Percentiles rank a stretch among this genome's conserved stretches.
phyloP scores from a whole-genome alignment of 2,329 filamentous ascomycete species.

The Eutypella sp. region DNA sequence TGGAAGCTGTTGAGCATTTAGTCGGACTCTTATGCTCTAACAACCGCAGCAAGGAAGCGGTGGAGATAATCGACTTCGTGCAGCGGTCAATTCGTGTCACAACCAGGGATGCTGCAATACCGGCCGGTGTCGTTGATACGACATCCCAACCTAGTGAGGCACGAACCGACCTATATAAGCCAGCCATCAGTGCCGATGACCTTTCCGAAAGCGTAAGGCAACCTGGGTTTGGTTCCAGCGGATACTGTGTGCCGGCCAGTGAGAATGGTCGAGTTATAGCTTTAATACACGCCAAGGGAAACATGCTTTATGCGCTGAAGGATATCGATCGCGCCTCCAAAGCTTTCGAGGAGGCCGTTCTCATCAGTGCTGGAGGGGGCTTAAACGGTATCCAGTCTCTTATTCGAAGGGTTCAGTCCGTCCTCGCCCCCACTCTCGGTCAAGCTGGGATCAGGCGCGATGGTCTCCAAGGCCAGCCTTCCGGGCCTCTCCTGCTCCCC shows the following conservation, averaged over 20 bases:
- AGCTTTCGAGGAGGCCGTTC: slow-evolving; percentile 90
- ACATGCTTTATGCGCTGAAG: slow-evolving; percentile 89
- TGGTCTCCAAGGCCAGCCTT: slow-evolving; percentile 25
- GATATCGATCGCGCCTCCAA: slow-evolving; percentile 75
- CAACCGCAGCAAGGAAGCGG: slow-evolving; percentile 76
- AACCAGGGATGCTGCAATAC: neutral
- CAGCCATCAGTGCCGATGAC: slow-evolving; percentile 10
- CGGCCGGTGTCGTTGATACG: neutral
- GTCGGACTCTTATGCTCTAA: slow-evolving; percentile 80
- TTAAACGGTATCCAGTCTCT: slow-evolving; percentile 70
- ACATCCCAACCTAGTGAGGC: neutral
- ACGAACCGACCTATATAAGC: neutral
- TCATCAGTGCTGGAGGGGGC: slow-evolving; percentile 75
- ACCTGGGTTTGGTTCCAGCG: slow-evolving; percentile 67
- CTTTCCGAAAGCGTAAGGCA: slow-evolving; percentile 10
- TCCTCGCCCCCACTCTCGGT: slow-evolving; percentile 50
- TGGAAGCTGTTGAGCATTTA: slow-evolving; percentile 93
- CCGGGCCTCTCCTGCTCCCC: slow-evolving; percentile 69
- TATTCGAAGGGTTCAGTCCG: slow-evolving; percentile 70
- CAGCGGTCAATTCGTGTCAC: slow-evolving; percentile 63
- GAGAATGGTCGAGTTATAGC: slow-evolving; percentile 92
- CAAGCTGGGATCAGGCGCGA: slow-evolving; percentile 24
- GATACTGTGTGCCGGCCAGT: slow-evolving; percentile 75
- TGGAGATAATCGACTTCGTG: slow-evolving; percentile 80
- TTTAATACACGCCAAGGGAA: slow-evolving; percentile 96